phyloP scores from a whole-genome alignment of 225 moss, liverwort and hornwort species.

The Rhytidiadelphus loreus region DNA sequence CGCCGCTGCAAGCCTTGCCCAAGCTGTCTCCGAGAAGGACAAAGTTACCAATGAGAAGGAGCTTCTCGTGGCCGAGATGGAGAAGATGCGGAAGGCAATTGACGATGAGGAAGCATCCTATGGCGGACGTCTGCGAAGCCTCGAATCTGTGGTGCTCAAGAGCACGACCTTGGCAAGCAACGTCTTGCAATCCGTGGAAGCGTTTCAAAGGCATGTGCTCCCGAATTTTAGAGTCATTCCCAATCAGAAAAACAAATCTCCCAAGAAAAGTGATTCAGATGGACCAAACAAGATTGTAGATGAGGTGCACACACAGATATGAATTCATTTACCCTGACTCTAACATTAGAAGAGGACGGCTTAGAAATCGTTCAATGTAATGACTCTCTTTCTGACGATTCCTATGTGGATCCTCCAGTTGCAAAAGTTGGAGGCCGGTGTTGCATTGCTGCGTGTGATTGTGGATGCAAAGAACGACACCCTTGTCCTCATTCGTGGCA shows the following conservation, averaged over 20 bases:
- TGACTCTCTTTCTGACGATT: not conserved
- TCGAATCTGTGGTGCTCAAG: slow-evolving; percentile 41
- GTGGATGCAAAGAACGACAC: slow-evolving; percentile 99
- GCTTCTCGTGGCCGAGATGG: slow-evolving; percentile 35
- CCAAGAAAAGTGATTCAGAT: not conserved
- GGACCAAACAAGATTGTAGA: slow-evolving; percentile 34
- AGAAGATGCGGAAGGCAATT: slow-evolving; percentile 25
- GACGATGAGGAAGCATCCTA: slow-evolving; percentile 21
- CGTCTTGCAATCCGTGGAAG: slow-evolving; percentile 54
- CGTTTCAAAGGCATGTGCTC: slow-evolving; percentile 79
- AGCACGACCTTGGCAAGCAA: slow-evolving; percentile 36
- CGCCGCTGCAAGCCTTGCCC: slow-evolving; percentile 55
- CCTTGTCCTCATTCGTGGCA: slow-evolving; percentile 84
- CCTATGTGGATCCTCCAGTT: slow-evolving; percentile 40
- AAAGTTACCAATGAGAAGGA: slow-evolving; percentile 45
- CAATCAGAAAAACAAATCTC: slow-evolving; percentile 12
- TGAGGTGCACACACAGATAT: slow-evolving; percentile 36
- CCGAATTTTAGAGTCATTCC: slow-evolving; percentile 61
- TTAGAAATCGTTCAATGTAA: not conserved
- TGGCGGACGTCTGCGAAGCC: slow-evolving; percentile 27
- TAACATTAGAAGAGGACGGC: not conserved
- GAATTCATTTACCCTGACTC: not conserved
- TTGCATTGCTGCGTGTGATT: slow-evolving; percentile 68
- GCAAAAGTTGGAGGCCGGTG: slow-evolving; percentile 60
- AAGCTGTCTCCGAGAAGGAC: slow-evolving; percentile 80